Conservation (phyloP, 768 basidiomycete species). For the Boletellus ananiceps region DNA sequence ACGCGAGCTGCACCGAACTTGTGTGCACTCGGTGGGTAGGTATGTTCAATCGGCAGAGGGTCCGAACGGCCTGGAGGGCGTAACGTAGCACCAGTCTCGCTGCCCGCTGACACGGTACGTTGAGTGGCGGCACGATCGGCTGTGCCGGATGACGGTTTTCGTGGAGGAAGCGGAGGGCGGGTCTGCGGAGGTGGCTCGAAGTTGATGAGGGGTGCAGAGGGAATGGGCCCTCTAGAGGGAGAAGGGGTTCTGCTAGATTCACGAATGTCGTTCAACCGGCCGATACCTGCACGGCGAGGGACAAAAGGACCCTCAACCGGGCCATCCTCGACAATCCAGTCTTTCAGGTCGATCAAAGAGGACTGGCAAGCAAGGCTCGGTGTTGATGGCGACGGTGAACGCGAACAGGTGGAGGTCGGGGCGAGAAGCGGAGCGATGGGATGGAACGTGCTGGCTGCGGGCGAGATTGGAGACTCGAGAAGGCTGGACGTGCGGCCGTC, state of each 20-base stretch:
- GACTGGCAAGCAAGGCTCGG: slow-evolving; percentile 41
- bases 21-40: slow-evolving; percentile 45
- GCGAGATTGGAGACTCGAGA: slow-evolving; percentile 50
- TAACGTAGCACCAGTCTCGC: slow-evolving; percentile 15
- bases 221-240: slow-evolving; percentile 10
- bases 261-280: slow-evolving; percentile 16
- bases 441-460: slow-evolving; percentile 39
- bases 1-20: slow-evolving; percentile 31
- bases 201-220: slow-evolving; percentile 47
- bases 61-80: slow-evolving; percentile 38
- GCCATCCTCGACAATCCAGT: slow-evolving; percentile 69
- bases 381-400: slow-evolving; percentile 47
- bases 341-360: slow-evolving; percentile 66
- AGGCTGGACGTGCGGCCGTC: slow-evolving; percentile 20
- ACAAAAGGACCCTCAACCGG: slow-evolving; percentile 28
- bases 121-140: slow-evolving; percentile 39
- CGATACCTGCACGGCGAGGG: slow-evolving; percentile 8
- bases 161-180: slow-evolving; percentile 62
- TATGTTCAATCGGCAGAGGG: slow-evolving; percentile 54
- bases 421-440: slow-evolving; percentile 39
- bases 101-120: slow-evolving; percentile 11
- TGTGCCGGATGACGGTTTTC: slow-evolving; percentile 53
- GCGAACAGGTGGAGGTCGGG: slow-evolving; percentile 20
- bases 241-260: slow-evolving; percentile 25
- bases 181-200: slow-evolving; percentile 47